phyloP scores from a whole-genome alignment of 495 filamentous ascomycete species.

The Xylaria palmicola region DNA sequence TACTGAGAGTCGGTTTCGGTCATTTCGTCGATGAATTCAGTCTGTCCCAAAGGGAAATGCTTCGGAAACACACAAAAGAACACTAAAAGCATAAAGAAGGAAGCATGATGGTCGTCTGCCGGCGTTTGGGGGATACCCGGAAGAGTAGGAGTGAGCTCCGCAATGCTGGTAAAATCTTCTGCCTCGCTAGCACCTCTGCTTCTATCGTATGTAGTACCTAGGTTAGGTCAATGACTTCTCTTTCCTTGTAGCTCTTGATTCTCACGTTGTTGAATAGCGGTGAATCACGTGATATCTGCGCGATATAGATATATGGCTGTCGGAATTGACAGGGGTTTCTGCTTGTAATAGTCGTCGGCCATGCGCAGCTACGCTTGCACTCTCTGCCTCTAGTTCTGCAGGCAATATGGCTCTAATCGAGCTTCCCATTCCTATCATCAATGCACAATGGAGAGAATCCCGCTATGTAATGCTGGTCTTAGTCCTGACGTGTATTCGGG shows the following conservation, averaged over 20 bases:
- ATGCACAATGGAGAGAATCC: neutral
- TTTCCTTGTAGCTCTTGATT: neutral
- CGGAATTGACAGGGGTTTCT: neutral
- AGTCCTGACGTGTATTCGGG: neutral
- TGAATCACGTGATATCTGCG: neutral
- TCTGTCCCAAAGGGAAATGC: too few species aligned
- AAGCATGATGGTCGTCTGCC: too few species aligned
- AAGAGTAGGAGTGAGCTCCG: too few species aligned
- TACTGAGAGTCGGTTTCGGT: too few species aligned
- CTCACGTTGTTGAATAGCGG: too few species aligned
- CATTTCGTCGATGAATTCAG: too few species aligned
- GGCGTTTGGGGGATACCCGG: too few species aligned
- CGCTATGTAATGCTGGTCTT: neutral
- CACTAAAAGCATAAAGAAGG: too few species aligned
- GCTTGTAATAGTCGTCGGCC: neutral
- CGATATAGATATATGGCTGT: neutral
- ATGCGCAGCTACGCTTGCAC: neutral
- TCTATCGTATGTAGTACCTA: too few species aligned
- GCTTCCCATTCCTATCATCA: neutral
- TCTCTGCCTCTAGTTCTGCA: neutral
- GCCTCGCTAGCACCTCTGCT: too few species aligned
- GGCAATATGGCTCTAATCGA: neutral
- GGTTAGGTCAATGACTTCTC: neutral
- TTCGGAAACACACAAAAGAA: too few species aligned
- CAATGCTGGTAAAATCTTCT: too few species aligned